A percentile compares a stretch with the other conserved stretches of the same genome.
Evolutionary conservation across 2,329 filamentous ascomycete species (phyloP).

Genomic region (Ramularia endophylla): DNA sequence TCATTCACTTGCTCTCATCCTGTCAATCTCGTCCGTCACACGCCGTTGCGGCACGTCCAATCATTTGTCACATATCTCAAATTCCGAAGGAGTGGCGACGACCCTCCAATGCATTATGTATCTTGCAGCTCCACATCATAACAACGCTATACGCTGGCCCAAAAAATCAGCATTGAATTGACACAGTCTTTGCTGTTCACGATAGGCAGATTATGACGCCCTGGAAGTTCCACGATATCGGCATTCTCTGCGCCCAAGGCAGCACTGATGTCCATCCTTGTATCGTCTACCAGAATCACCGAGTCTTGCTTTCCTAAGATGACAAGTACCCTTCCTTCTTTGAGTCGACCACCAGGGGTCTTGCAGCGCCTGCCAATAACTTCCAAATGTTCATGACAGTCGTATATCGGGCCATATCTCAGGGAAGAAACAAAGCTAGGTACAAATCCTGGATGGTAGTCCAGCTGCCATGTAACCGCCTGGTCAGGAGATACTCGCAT

Average conservation of each 20-base stretch:
- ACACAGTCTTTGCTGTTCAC: slow-evolving; percentile 55
- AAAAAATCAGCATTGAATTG: slow-evolving; percentile 42
- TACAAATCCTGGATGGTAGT: slow-evolving; percentile 61
- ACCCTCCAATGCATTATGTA: too few species aligned
- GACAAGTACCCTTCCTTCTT: slow-evolving; percentile 53
- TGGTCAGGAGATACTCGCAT: slow-evolving; percentile 53
- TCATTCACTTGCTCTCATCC: too few species aligned
- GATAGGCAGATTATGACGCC: slow-evolving; percentile 66
- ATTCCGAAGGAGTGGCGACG: too few species aligned
- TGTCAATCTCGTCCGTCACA: too few species aligned
- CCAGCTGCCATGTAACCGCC: slow-evolving; percentile 65
- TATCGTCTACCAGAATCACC: slow-evolving; percentile 61
- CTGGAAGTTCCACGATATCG: slow-evolving; percentile 52
- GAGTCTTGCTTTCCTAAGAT: slow-evolving; percentile 61
- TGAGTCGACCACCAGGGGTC: slow-evolving; percentile 27
- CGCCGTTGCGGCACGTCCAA: too few species aligned
- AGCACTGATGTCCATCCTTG: slow-evolving; percentile 53
- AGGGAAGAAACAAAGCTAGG: slow-evolving; percentile 66
- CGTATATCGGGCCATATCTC: slow-evolving; percentile 62
- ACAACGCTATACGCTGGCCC: slow-evolving; percentile 19
- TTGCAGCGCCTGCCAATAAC: slow-evolving; percentile 48
- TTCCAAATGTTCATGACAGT: slow-evolving; percentile 57
- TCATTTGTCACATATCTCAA: too few species aligned
- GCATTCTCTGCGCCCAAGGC: slow-evolving; percentile 55
- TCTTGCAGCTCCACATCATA: too few species aligned